Conservation (phyloP, 2,329 filamentous ascomycete species). For the Fusarium heterosporum region DNA sequence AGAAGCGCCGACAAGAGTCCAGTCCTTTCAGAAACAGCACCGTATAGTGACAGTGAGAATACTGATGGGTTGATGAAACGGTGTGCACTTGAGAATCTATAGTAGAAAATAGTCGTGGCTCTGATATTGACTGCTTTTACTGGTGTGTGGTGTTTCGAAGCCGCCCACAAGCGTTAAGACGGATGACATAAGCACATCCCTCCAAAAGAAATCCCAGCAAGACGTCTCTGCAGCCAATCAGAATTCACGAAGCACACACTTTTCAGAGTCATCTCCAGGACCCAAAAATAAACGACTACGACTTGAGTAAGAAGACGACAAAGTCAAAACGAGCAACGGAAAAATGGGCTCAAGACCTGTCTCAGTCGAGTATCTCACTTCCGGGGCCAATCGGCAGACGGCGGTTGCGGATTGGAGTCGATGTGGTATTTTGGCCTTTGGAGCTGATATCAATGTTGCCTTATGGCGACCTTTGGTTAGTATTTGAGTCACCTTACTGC, state of each 20-base stretch:
- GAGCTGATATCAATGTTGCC: conserved; percentile 88
- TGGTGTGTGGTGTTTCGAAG: conserved; percentile 30
- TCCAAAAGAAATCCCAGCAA: conserved; percentile 39
- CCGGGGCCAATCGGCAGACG: conserved; percentile 91
- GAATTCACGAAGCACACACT: conserved; percentile 48
- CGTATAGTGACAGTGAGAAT: neutral
- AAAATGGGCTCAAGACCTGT: conserved; percentile 45
- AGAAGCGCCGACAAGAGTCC: neutral
- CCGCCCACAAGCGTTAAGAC: conserved; percentile 16
- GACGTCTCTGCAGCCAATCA: conserved; percentile 52
- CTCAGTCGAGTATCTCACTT: conserved; percentile 70
- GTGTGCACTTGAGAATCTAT: conserved; percentile 7
- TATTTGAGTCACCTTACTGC: conserved; percentile 38
- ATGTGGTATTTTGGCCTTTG: conserved; percentile 83
- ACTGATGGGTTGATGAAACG: neutral
- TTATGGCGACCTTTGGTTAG: conserved; percentile 85
- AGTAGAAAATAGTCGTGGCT: neutral
- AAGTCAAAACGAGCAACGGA: conserved; percentile 42
- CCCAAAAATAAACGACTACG: conserved; percentile 21
- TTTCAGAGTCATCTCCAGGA: conserved; percentile 50
- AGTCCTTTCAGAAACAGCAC: neutral
- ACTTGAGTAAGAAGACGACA: conserved; percentile 3
- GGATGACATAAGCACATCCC: conserved; percentile 44
- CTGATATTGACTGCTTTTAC: conserved; percentile 31
- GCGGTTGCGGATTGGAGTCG: conserved; percentile 89